Percentiles rank a stretch among this genome's conserved stretches.
phyloP scores from a whole-genome alignment of 306 rosid species.

The Prosopis cineraria region DNA sequence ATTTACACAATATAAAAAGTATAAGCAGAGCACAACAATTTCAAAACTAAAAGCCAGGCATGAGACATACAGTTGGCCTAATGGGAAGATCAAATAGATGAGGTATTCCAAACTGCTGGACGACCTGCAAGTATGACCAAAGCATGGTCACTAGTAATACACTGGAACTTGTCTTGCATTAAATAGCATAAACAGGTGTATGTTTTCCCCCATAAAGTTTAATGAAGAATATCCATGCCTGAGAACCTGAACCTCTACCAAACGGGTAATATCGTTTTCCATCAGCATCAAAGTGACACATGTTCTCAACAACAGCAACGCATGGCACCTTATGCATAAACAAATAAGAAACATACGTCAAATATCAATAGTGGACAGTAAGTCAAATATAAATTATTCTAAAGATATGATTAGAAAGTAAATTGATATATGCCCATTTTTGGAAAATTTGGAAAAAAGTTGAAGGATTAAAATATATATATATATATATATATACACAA shows the following conservation, averaged over 20 bases:
- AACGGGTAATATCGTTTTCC: conserved; percentile 94
- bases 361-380: conserved; percentile 29
- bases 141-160: conserved; percentile 26
- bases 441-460: background rate
- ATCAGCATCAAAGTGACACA: conserved; percentile 98
- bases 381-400: conserved; percentile 11
- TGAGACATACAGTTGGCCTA: conserved; percentile 77
- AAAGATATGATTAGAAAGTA: conserved; percentile 3
- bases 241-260: conserved; percentile 95
- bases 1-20: conserved; percentile 8
- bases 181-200: conserved; percentile 4
- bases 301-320: conserved; percentile 96
- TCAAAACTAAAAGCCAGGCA: conserved; percentile 9
- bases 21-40: conserved; percentile 10
- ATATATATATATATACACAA: background rate
- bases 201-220: conserved; percentile 14
- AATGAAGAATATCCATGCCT: conserved; percentile 57
- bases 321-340: conserved; percentile 77
- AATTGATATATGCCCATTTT: conserved; percentile 2
- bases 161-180: background rate
- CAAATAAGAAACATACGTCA: conserved; percentile 27
- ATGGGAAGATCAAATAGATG: conserved; percentile 95
- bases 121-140: conserved; percentile 68
- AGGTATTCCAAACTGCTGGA: conserved; percentile 98
- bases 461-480: background rate